Base-by-base conservation (phyloP, 257 asterid species). In the Jasminum sambac region DNA sequence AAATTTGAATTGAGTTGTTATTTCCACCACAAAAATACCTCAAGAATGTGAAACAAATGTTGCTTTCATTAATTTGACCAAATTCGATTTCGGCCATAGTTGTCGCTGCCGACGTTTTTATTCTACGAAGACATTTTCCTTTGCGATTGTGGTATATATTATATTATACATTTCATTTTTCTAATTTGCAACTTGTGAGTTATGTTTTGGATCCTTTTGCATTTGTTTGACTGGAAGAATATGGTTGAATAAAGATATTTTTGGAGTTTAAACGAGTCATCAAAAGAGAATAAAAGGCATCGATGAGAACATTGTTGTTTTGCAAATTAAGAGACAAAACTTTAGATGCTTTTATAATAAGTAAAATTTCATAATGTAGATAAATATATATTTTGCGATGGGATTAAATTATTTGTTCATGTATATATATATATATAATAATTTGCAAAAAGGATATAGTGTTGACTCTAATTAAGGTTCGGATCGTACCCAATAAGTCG, bases 61-160 rank as follows among this genome's bases (percentile, higher is more conserved):
- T 50, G 61, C 17, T 50, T 30, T 34, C 46, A 34, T 52, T 5
- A 8, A 52, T 36, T 50, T 52, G 55, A 55, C 65, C 36, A 2
- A 48, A 17, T 30, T 48, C 34, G 63, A 48, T 34, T 67, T 48
- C 34, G 34, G 44, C 48, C 44, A 8, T 46, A 67, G 21, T 66
- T 66, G 70, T 48, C 46, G 14, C 38, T n/a, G 57, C 62, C 44
- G 40, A 7, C 21, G 71, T 67, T 67, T 46, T 36, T 11, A 6
- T 12, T 43, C 39, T 5, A 39, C 3, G 11, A 41, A 38, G 3
- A 12, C 23, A 21, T 43, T 41, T 40, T 63, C 23, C 11, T 42
- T 19, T 12, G 42, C 24, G 19, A 11, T 11, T 64, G 11, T 23
- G 10, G 14, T 65, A 19, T 41, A 21, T 1, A 40, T 6, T 17